Base-by-base conservation (phyloP, 1,284 basidiomycete genomes). In the Ceratobasidium papillatum region DNA sequence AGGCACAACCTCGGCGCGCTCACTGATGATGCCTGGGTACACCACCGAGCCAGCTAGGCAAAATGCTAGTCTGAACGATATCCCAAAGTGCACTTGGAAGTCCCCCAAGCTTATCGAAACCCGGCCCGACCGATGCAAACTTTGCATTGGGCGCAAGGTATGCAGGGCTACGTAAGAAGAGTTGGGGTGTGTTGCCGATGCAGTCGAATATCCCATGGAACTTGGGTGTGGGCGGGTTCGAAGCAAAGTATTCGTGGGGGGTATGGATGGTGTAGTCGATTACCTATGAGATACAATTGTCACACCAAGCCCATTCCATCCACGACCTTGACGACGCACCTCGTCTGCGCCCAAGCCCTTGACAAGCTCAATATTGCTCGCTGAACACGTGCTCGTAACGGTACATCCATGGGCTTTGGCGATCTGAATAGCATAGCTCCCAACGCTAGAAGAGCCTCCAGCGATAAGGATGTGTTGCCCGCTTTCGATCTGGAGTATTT, bases 401-500 rank as follows among this genome's bases (percentile, higher is more conserved):
- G 80, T 85, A 51, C 86, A 84, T 0, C 88, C 88, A 75, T 84
- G 83, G 0, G 85, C 83, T 76, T 89, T 90, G 1, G 90, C 89
- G 34, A 92, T 82, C 78, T 92, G 90, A 51, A 91, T 87, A 0
- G 87, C 90, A 75, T 86, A 85, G 32, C 84, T 83, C 0, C 91
- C 92, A 0, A 91, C 89, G 1, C 87, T 82, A 0, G 89, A 87
- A 22, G 87, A 88, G 0, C 89, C 91, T 0, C 91, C 91, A 58
- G 91, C 88, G 76, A 93, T 83, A 76, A 92, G 86, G 3, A 93
- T 82, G 0, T 82, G 84, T 76, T 87, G 86, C 0, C 85, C 85
- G 1, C 82, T 78, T 77, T 87, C 81, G 27, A 89, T 74, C 27
- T 84, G 78, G 0, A 82, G 83, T 14, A 81, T 77, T 1, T 83